Evolutionary conservation across 208 protist species (phyloP).

Genomic region (Giardia muris): DNA sequence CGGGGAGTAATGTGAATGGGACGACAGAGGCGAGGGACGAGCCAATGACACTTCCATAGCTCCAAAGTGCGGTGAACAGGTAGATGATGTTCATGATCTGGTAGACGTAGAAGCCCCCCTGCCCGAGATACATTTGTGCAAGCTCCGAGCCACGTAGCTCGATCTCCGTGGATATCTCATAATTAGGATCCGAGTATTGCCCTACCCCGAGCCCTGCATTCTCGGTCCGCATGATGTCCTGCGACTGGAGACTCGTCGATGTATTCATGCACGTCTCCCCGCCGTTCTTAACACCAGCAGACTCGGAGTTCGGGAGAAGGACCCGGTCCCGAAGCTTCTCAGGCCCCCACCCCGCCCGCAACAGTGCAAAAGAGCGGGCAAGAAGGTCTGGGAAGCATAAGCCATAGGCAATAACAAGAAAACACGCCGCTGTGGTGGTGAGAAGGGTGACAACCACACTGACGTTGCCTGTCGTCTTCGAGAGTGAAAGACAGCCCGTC

Average conservation of each 20-base stretch:
- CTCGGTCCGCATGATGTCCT: too few relatives aligned
- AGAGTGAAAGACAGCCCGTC: neutral
- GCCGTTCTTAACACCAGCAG: too few relatives aligned
- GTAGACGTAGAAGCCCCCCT: conserved; percentile 19
- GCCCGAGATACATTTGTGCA: neutral
- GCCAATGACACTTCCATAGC: neutral
- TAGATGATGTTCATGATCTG: neutral
- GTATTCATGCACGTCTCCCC: neutral
- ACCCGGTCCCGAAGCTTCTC: neutral
- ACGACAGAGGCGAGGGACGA: neutral
- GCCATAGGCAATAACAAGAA: neutral
- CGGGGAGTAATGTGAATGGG: neutral
- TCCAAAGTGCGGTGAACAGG: neutral
- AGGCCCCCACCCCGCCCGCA: neutral
- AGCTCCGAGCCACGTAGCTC: neutral
- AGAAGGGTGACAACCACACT: neutral
- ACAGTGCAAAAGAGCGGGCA: neutral
- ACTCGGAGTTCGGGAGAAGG: neutral
- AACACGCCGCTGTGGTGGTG: neutral
- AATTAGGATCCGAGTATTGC: neutral
- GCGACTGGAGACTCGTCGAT: too few relatives aligned
- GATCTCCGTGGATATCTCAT: neutral
- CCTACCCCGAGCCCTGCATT: neutral
- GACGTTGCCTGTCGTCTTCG: neutral
- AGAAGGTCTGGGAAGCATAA: neutral